A percentile compares a stretch with the other conserved stretches of the same genome.
Conservation (phyloP, 2,329 filamentous ascomycete species). For the Penicillium sp. region DNA sequence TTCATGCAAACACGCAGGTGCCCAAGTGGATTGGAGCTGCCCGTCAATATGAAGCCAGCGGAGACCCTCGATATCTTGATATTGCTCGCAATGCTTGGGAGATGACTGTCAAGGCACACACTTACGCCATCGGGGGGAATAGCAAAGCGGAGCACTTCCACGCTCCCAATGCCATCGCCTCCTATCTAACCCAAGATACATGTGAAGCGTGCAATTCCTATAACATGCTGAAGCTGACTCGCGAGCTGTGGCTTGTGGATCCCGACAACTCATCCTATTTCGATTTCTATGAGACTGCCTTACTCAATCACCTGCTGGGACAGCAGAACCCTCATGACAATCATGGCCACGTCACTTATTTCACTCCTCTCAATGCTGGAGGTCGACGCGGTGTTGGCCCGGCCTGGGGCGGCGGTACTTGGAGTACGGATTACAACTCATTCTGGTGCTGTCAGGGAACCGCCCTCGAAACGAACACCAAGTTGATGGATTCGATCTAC, state of each 20-base stretch:
- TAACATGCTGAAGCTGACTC: conserved; percentile 53
- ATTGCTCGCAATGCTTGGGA: conserved; percentile 49
- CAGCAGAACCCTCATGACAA: conserved; percentile 41
- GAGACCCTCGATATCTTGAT: conserved; percentile 40
- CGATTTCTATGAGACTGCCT: conserved; percentile 49
- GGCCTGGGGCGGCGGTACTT: conserved; percentile 50
- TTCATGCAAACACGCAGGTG: conserved; percentile 51
- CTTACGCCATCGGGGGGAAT: conserved; percentile 51
- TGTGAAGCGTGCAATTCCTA: conserved; percentile 51
- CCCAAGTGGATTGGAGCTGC: conserved; percentile 51
- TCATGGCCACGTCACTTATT: conserved; percentile 51
- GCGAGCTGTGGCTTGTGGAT: conserved; percentile 46
- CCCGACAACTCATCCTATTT: conserved; percentile 43
- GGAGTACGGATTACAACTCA: conserved; percentile 49
- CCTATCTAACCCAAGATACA: conserved; percentile 43
- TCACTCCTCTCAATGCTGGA: conserved; percentile 47
- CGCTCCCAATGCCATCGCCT: conserved; percentile 42
- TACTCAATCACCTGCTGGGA: conserved; percentile 49
- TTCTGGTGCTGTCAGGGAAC: conserved; percentile 54
- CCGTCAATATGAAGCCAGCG: conserved; percentile 46
- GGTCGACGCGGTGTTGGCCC: conserved; percentile 46
- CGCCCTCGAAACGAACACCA: conserved; percentile 49
- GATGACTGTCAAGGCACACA: conserved; percentile 43
- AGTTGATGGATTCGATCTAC: conserved; percentile 50
- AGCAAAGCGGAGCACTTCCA: conserved; percentile 51